These are phyloP conservation scores for Arthrobotrys musiformis DNA, from an alignment of 2,329 filamentous ascomycete genomes.

Conservation along the genomic window DNA sequence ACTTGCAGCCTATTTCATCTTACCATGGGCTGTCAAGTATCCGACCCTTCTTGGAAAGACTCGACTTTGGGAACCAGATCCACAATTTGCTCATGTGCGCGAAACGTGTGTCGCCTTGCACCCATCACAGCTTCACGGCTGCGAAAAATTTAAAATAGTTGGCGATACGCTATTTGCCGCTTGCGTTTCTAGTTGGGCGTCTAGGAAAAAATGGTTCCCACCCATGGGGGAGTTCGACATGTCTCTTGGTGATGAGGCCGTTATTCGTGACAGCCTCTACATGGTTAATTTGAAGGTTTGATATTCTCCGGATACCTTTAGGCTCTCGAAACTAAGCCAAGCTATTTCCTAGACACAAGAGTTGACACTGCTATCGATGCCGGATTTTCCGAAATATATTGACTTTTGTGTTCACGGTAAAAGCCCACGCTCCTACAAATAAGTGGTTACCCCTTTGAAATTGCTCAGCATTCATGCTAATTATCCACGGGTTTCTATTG, in stretches of 20 bases:
- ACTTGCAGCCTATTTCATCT: conserved; percentile 16
- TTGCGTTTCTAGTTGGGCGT: conserved; percentile 28
- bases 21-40: conserved; percentile 30
- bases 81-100: conserved; percentile 15
- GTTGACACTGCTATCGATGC: conserved; percentile 22
- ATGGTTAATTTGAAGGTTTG: conserved; percentile 33
- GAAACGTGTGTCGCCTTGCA: conserved; percentile 22
- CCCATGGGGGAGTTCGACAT: conserved; percentile 28
- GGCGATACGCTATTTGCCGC: conserved; percentile 33
- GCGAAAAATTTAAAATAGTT: conserved; percentile 49
- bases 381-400: conserved; percentile 24
- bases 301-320: not conserved
- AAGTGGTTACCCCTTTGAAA: not conserved
- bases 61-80: conserved; percentile 37
- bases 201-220: conserved; percentile 36
- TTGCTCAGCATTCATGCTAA: not conserved
- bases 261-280: conserved; percentile 39
- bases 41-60: conserved; percentile 25
- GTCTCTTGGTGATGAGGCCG: not conserved
- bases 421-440: not conserved
- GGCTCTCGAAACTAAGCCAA: not conserved
- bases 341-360: conserved; percentile 8
- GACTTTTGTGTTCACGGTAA: conserved; percentile 45
- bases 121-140: conserved; percentile 16
- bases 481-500: not conserved